These are phyloP conservation scores for Ustilago xerochloae DNA, from an alignment of 1,284 basidiomycete genomes.

Conservation along the genomic window DNA sequence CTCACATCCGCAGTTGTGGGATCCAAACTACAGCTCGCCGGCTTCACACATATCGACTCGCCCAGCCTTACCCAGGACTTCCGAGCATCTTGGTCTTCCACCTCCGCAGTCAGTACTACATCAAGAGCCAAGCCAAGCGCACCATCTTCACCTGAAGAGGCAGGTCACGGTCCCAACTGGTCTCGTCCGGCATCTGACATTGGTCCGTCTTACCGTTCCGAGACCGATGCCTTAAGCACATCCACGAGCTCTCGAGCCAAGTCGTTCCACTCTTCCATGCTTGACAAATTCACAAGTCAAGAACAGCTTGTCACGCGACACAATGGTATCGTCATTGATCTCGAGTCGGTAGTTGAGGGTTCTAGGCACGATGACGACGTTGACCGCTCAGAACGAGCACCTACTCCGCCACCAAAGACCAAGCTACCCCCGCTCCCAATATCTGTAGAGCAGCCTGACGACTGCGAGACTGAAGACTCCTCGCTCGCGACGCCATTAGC, in stretches of 20 bases:
- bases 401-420: background rate
- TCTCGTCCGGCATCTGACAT: conserved; percentile 9
- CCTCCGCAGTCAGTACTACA: background rate
- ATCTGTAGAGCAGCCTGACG: background rate
- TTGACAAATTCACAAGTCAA: background rate
- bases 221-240: background rate
- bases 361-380: background rate
- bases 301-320: background rate
- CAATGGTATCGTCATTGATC: conserved; percentile 17
- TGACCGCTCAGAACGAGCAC: background rate
- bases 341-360: conserved; percentile 3
- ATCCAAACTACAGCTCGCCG: conserved; percentile 20
- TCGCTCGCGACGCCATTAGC: too few species aligned
- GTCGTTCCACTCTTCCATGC: conserved; percentile 2
- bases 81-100: conserved; percentile 18
- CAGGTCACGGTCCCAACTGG: conserved; percentile 1
- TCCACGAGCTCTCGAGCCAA: background rate
- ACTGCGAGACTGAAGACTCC: background rate
- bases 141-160: conserved; percentile 15
- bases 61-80: conserved; percentile 13
- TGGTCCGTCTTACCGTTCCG: background rate
- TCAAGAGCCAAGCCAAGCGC: conserved; percentile 16
- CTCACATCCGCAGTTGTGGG: conserved; percentile 23
- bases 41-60: conserved; percentile 11
- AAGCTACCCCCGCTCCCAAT: background rate